Evolutionary conservation across 345 rosid genomes (phyloP).

Genomic region (Durio zibethinus): DNA sequence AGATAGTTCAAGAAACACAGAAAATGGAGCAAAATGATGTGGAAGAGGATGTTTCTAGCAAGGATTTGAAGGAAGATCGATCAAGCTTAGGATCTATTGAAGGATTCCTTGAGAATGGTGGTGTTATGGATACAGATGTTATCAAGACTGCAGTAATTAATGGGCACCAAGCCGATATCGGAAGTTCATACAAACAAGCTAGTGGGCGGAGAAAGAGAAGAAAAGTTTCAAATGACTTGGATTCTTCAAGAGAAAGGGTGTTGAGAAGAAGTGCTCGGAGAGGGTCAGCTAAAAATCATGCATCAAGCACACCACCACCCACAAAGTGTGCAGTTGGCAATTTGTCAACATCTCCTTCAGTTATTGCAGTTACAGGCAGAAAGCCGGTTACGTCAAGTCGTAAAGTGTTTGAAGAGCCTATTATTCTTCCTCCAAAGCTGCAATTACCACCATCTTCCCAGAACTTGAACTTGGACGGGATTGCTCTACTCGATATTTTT

Average conservation of each 20-base stretch:
- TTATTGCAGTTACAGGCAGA: slow-evolving; percentile 59
- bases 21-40: slow-evolving; percentile 23
- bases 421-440: slow-evolving; percentile 53
- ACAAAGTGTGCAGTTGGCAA: slow-evolving; percentile 26
- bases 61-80: slow-evolving; percentile 41
- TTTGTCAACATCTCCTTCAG: slow-evolving; percentile 48
- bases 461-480: slow-evolving; percentile 57
- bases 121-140: slow-evolving; percentile 19
- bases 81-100: slow-evolving; percentile 29
- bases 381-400: slow-evolving; percentile 25
- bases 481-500: slow-evolving; percentile 58
- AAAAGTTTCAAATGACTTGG: slow-evolving; percentile 32
- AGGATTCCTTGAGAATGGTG: slow-evolving; percentile 30
- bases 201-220: slow-evolving; percentile 52
- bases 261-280: slow-evolving; percentile 88
- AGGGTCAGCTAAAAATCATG: slow-evolving; percentile 44
- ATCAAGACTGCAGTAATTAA: slow-evolving; percentile 21
- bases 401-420: slow-evolving; percentile 37
- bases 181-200: slow-evolving; percentile 28
- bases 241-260: slow-evolving; percentile 35
- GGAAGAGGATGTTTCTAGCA: slow-evolving; percentile 26
- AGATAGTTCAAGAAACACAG: slow-evolving; percentile 24
- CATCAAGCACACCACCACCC: slow-evolving; percentile 19
- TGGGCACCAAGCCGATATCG: slow-evolving; percentile 35
- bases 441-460: slow-evolving; percentile 72